Evolutionary conservation across 176 grass and related monocot species (phyloP), one percentile per base, ranked within the genome.

Genomic region (Rhipidocladum racemiflorum): DNA sequence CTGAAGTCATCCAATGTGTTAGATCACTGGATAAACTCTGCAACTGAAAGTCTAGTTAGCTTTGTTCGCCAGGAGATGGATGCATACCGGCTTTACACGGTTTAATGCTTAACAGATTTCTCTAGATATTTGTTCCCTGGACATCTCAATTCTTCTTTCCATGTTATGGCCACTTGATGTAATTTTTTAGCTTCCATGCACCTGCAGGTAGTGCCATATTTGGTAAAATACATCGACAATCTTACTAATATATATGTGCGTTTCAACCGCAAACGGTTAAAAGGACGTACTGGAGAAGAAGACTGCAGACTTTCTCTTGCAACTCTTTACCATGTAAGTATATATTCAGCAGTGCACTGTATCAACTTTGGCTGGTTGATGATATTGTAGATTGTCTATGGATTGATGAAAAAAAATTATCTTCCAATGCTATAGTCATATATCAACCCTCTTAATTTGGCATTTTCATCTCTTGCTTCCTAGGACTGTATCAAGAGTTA

Each of bases 1-100:
- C 79, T 87, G 18, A 90, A 89, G 63, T 99, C 96, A 77, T 91
- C 96, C 49, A 99, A 95, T 75, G 96, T 95, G 59, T 79, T 99
- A 57, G 96, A 99, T 75, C 96, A 99, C 76, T 99, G 96, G 96
- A 99, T 99, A 79, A 85, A 90, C 63, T 99, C 96, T 82, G 92
- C 96, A 68, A 99, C 96, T 72, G 96, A 93, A 84, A 99, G 92
- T 87, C 89, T 99, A 42, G 93, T 99, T 53, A 87, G 89, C 72
- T 99, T 99, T 90, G 93, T 99, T 84, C 89, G 56, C 54, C 92
- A 93, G 75, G 96, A 99, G 76, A 99, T 99, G 96, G 93, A 99
- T 87, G 91, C 92, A 80, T 99, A 99, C 85, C 88, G 91, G 14
- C 85, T 99, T 61, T 99, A 99, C 77, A 99, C 93, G 76, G 96